Evolutionary conservation across 2,329 filamentous ascomycete species (phyloP).

Genomic region (Keithomyces neogunnii): DNA sequence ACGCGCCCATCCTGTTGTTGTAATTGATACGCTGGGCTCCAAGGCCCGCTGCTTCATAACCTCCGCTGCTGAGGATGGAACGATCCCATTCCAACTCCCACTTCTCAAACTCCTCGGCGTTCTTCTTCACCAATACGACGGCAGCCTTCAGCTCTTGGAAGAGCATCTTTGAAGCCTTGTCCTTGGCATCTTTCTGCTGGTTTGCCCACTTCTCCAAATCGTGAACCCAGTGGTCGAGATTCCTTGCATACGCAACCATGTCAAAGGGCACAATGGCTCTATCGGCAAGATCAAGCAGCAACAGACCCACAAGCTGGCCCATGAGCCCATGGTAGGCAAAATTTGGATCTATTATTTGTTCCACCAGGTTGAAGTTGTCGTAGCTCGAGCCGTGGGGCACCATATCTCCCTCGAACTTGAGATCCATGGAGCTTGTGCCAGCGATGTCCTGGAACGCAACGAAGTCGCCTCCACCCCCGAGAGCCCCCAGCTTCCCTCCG

Average conservation of each 20-base stretch:
- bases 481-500: slow-evolving; percentile 51
- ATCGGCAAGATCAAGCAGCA: slow-evolving; percentile 81
- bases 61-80: slow-evolving; percentile 59
- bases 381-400: slow-evolving; percentile 78
- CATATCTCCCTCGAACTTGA: slow-evolving; percentile 61
- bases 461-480: slow-evolving; percentile 74
- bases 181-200: slow-evolving; percentile 35
- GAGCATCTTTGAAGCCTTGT: slow-evolving; percentile 14
- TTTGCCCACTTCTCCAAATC: slow-evolving; percentile 59
- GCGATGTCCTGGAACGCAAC: slow-evolving; percentile 87
- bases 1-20: slow-evolving; percentile 69
- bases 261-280: slow-evolving; percentile 77
- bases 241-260: slow-evolving; percentile 61
- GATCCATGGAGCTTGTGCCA: slow-evolving; percentile 78
- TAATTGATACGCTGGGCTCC: slow-evolving; percentile 62
- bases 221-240: slow-evolving; percentile 55
- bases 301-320: slow-evolving; percentile 68
- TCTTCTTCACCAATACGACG: slow-evolving; percentile 45
- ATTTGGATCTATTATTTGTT: slow-evolving; percentile 67
- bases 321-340: slow-evolving; percentile 76
- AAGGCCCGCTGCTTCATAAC: slow-evolving; percentile 66
- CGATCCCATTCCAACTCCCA: slow-evolving; percentile 76
- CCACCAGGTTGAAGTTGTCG: slow-evolving; percentile 84
- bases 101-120: slow-evolving; percentile 51
- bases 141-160: slow-evolving; percentile 41